Percentiles rank a stretch among this genome's conserved stretches.
These are phyloP conservation scores for Piromyces finnis DNA, from an alignment of 192 early-diverging fungal species.

Conservation along the genomic window DNA sequence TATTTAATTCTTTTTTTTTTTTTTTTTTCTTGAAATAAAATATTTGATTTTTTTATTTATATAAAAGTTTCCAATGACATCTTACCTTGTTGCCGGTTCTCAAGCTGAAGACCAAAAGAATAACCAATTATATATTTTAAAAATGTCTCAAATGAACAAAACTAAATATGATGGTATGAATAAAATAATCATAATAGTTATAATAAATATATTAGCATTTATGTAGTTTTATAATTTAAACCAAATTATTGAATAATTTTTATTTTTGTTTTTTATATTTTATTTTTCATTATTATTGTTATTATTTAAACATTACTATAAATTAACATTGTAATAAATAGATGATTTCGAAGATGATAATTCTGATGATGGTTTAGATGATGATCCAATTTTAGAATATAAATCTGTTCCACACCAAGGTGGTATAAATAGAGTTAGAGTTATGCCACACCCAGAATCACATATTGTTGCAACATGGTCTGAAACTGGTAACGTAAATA, in stretches of 20 bases:
- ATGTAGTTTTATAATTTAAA: no score
- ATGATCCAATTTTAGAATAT: slow-evolving; percentile 83
- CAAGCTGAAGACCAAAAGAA: slow-evolving; percentile 65
- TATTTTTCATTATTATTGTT: no score
- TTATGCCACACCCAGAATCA: slow-evolving; percentile 54
- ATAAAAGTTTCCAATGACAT: slow-evolving; percentile 84
- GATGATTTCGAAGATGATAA: slow-evolving; percentile 51
- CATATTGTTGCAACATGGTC: slow-evolving; percentile 81
- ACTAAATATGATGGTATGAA: slow-evolving; percentile 83
- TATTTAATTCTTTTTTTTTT: no score
- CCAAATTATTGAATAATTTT: no score
- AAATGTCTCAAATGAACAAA: slow-evolving; percentile 79
- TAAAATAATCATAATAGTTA: no score
- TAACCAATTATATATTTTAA: slow-evolving; percentile 89
- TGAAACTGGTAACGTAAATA: slow-evolving; percentile 86
- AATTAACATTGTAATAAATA: no score
- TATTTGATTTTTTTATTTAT: no score
- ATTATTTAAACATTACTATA: no score
- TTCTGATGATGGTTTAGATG: slow-evolving; percentile 75
- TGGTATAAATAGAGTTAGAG: slow-evolving; percentile 80
- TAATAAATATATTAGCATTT: slow-evolving; percentile 1
- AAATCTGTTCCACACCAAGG: slow-evolving; percentile 67
- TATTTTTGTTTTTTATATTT: no score
- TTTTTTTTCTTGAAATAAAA: no score
- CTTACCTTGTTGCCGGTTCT: slow-evolving; percentile 85